Percentiles rank a stretch among this genome's conserved stretches.
These are phyloP conservation scores for Aspergillus terreus DNA, from an alignment of 2,329 filamentous ascomycete species.

Conservation along the genomic window DNA sequence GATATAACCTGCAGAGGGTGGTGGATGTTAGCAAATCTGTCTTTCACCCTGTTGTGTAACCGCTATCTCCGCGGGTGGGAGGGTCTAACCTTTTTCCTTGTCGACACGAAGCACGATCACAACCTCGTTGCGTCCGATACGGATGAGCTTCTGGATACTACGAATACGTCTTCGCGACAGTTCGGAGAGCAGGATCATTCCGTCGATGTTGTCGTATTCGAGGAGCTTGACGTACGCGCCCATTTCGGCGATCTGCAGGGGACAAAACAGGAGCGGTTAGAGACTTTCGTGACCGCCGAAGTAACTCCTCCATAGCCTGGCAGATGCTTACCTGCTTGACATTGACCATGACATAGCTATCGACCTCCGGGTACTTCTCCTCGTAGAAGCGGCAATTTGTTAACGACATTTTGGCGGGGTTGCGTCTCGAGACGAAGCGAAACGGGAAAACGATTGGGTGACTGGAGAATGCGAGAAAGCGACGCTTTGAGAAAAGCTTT, in stretches of 20 bases:
- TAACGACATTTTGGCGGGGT: slow-evolving; percentile 76
- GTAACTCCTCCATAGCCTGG: background rate
- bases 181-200: slow-evolving; percentile 98
- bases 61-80: slow-evolving; percentile 1
- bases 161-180: slow-evolving; percentile 96
- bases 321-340: slow-evolving; percentile 74
- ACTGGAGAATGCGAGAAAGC: background rate
- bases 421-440: slow-evolving; percentile 24
- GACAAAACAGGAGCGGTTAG: slow-evolving; percentile 10
- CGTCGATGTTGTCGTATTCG: slow-evolving; percentile 99
- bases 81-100: slow-evolving; percentile 82
- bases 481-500: background rate
- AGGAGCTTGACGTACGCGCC: slow-evolving; percentile 99
- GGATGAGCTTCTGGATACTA: slow-evolving; percentile 98
- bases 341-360: slow-evolving; percentile 99
- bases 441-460: slow-evolving; percentile 2
- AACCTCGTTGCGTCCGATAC: slow-evolving; percentile 96
- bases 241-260: slow-evolving; percentile 89
- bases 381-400: slow-evolving; percentile 97
- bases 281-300: background rate
- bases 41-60: background rate
- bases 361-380: slow-evolving; percentile 96
- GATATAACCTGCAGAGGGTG: slow-evolving; percentile 67
- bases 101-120: slow-evolving; percentile 98
- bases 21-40: slow-evolving; percentile 16